Base-by-base conservation (phyloP, 768 basidiomycete genomes). In the Suillus lakei region DNA sequence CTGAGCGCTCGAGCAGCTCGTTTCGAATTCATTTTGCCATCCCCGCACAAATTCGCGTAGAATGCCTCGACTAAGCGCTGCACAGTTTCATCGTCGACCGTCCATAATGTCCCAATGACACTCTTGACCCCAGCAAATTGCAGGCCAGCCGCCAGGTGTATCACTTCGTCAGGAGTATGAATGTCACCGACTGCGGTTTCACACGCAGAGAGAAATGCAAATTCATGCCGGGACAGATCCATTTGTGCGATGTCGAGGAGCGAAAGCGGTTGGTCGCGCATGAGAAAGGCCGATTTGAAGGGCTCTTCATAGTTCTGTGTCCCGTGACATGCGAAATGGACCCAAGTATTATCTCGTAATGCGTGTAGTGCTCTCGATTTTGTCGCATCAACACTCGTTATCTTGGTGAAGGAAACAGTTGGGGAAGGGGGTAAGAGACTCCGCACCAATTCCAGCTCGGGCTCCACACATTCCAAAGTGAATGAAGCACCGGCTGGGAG, bases 281-380 rank as follows among this genome's bases (percentile, higher is more conserved):
- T n/a, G n/a, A 38, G 54, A 51, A 2, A 50, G 43, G 23, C 53
- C 41, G 50, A 61, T 10, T 69, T 39, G 54, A 70, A 68, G 12
- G 70, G 69, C n/a, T 67, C 60, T 21, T 15, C 26, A 5, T 34
- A 4, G 10, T 60, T 38, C 30, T 65, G 64, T 13, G 18, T 46
- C 2, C 65, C 72, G 43, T 73, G 72, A 39, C 71, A 72, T 1
- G 69, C 64, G 36, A 72, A 66, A 48, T 72, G 71, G 15, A 67
- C 60, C 69, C 67, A 72, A 1, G 36, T 12, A 46, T 68, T 46
- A 23, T 43, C 10, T 38, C 36, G 43, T 7, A 70, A 18, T 26
- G 55, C 18, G 23, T 26, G 8, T 1, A 58, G 43, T 4, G 63
- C 63, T 1, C 23, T 44, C 3, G 36, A 12, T 15, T 30, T 58